Percentiles rank a stretch among this genome's conserved stretches.
Conservation (phyloP, 306 rosid species). For the Quercus ilex region DNA sequence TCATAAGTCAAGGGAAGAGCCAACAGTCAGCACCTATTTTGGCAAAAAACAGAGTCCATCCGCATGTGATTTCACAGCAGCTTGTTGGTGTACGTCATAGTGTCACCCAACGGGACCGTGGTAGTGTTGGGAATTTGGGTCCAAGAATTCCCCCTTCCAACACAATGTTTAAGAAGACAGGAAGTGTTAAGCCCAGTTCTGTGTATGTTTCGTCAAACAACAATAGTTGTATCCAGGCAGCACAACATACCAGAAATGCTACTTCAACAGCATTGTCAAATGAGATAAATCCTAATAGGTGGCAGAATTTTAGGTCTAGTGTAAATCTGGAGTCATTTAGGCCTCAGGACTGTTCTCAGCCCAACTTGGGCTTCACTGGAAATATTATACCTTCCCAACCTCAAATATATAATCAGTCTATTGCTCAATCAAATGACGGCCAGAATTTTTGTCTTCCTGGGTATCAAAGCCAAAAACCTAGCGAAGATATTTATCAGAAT, state of each 20-base stretch:
- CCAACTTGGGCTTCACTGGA: slow-evolving; percentile 18
- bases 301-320: slow-evolving; percentile 15
- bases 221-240: slow-evolving; percentile 17
- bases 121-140: slow-evolving; percentile 20
- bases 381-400: slow-evolving; percentile 27
- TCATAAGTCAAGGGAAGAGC: slow-evolving; percentile 33
- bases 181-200: slow-evolving; percentile 6
- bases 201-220: slow-evolving; percentile 29
- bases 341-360: slow-evolving; percentile 18
- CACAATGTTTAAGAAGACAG: slow-evolving; percentile 29
- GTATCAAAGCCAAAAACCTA: slow-evolving; percentile 28
- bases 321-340: slow-evolving; percentile 1
- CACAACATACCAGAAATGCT: slow-evolving; percentile 16
- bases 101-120: slow-evolving; percentile 37
- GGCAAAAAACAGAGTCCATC: slow-evolving; percentile 32
- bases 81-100: slow-evolving; percentile 31
- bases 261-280: slow-evolving; percentile 23
- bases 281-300: slow-evolving; percentile 11
- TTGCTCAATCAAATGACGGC: slow-evolving; percentile 21
- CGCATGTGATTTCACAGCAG: slow-evolving; percentile 17
- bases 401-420: slow-evolving; percentile 23
- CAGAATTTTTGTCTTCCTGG: slow-evolving; percentile 23
- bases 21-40: slow-evolving; percentile 22
- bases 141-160: slow-evolving; percentile 20
- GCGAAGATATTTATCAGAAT: slow-evolving; percentile 14